These are phyloP conservation scores for Sarcodon sp. DNA, from an alignment of 768 basidiomycete genomes.

Conservation along the genomic window DNA sequence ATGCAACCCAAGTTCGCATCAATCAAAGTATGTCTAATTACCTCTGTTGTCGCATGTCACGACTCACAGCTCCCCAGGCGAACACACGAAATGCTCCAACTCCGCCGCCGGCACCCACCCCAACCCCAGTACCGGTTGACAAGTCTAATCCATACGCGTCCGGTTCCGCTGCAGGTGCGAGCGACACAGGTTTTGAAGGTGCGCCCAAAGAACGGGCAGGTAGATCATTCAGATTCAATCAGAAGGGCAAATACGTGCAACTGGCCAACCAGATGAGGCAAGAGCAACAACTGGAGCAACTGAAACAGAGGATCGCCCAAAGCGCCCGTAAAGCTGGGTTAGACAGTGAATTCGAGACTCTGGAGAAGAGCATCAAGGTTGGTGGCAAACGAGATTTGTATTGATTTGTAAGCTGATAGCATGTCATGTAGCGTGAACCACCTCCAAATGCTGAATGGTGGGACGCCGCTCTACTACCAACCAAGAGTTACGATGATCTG, in stretches of 20 bases:
- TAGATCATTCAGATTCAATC: constrained; percentile 73
- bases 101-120: constrained; percentile 31
- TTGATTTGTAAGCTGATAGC: neutral
- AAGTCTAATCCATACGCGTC: constrained; percentile 71
- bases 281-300: constrained; percentile 73
- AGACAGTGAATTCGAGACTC: constrained; percentile 82
- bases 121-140: constrained; percentile 25
- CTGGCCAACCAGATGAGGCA: constrained; percentile 60
- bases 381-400: constrained; percentile 9
- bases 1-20: constrained; percentile 99
- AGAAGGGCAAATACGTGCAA: constrained; percentile 84
- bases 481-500: constrained; percentile 70
- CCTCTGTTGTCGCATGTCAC: neutral
- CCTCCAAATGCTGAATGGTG: constrained; percentile 96
- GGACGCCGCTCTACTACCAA: constrained; percentile 80
- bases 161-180: constrained; percentile 24
- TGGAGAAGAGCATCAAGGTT: constrained; percentile 85
- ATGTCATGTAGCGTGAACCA: constrained; percentile 47
- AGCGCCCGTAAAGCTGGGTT: constrained; percentile 88
- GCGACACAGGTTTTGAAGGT: constrained; percentile 60
- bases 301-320: constrained; percentile 90
- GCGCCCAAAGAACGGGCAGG: constrained; percentile 59
- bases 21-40: constrained; percentile 48
- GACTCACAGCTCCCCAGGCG: constrained; percentile 25
- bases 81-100: constrained; percentile 69